phyloP scores from a whole-genome alignment of 768 basidiomycete species.

The Scleroderma bovista region DNA sequence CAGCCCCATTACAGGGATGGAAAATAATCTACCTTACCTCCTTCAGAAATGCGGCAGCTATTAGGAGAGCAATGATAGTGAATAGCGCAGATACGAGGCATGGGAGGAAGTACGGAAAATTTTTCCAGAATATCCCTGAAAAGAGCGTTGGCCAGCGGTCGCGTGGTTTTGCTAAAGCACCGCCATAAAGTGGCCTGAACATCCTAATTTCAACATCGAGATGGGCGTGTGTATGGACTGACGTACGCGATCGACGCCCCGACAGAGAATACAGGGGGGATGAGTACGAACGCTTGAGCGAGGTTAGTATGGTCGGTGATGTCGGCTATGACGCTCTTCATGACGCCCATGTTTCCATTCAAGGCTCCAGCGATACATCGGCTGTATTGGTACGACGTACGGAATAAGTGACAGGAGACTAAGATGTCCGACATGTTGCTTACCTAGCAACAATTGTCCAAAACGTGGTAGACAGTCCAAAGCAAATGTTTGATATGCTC shows the following conservation, averaged over 20 bases:
- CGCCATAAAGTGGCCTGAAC: constrained; percentile 48
- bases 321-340: constrained; percentile 32
- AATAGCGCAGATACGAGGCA: constrained; percentile 55
- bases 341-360: constrained; percentile 28
- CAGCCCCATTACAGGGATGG: background rate
- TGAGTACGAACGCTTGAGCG: constrained; percentile 34
- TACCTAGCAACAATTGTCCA: constrained; percentile 53
- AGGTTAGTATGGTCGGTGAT: constrained; percentile 39
- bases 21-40: constrained; percentile 34
- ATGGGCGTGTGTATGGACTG: too few relatives aligned
- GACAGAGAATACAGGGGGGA: constrained; percentile 34
- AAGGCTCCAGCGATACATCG: constrained; percentile 22
- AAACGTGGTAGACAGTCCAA: constrained; percentile 59
- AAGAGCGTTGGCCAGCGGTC: constrained; percentile 48
- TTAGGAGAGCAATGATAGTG: constrained; percentile 41
- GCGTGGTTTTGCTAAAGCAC: constrained; percentile 46
- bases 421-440: background rate
- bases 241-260: constrained; percentile 29
- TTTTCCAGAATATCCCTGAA: constrained; percentile 39
- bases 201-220: too few relatives aligned
- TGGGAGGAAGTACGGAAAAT: constrained; percentile 59
- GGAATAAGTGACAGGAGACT: background rate
- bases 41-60: constrained; percentile 42
- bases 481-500: constrained; percentile 48
- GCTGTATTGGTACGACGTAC: background rate